Base-by-base conservation (phyloP, 257 asterid genomes). In the Solanum chiquidenum region DNA sequence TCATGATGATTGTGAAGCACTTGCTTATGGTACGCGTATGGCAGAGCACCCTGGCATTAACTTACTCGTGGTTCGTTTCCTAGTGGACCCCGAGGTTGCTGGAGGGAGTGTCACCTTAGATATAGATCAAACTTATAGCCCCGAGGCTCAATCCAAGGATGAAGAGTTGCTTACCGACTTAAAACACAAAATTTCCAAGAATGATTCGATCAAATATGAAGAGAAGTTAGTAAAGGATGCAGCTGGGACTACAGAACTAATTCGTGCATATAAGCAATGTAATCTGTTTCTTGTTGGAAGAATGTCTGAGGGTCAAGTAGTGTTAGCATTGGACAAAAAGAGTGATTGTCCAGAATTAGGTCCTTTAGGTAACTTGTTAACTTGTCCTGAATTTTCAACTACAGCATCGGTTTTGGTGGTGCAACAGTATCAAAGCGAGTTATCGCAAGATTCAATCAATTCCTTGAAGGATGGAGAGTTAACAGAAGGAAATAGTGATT, bases 371-470 rank as follows among this genome's bases (percentile, higher is more conserved):
- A 93, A 90, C 83, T 31, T 94, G 85, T 37, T 94, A 87, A 89
- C 91, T 7, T 87, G 91, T n/a, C 80, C 92, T 12, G 91, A 88
- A 2, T 88, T 91, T 2, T 86, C 93, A 9, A 88, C 92, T 14
- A 84, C 86, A n/a, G 93, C 96, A 55, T 94, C 98, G 13, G 93
- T 93, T 35, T 88, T 94, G 88, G 94, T 94, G 83, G 93, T 94
- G 90, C 97, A 93, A 89, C 95, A 94, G 60, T 90, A 94, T 88
- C 83, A 90, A 60, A 86, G 64, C 25, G 76, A 80, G 90, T 62
- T 92, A 40, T 80, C 91, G 0, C 89, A 91, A 21, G 87, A 69
- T 60, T 74, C 96, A 16, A 40, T 94, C 89, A 29, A 42, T 12
- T 85, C 95, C 3, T 87, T 92, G 87, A 89, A 86, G 88, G 92